These are phyloP conservation scores for Didymella pomorum DNA, from an alignment of 2,329 filamentous ascomycete genomes.

Conservation along the genomic window DNA sequence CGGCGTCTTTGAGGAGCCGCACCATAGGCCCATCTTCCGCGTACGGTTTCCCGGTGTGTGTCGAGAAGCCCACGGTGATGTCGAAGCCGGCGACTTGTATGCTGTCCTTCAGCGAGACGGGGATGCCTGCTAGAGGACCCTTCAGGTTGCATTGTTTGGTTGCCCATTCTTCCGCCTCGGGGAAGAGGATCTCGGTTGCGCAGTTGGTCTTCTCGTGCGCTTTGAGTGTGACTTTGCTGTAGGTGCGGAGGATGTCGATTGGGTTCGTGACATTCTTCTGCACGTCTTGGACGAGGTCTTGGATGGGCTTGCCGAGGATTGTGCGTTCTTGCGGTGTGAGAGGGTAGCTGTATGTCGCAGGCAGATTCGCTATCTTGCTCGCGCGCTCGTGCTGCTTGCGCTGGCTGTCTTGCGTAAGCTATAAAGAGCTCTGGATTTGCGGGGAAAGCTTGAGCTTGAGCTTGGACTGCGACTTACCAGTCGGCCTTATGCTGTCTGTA, in stretches of 20 bases:
- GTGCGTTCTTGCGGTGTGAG: constrained; percentile 71
- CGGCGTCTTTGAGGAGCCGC: constrained; percentile 81
- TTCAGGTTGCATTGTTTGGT: constrained; percentile 71
- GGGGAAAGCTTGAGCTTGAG: constrained; percentile 22
- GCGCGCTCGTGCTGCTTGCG: constrained; percentile 81
- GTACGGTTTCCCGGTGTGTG: constrained; percentile 72
- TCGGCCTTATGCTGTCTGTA: constrained; percentile 76
- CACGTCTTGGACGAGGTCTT: constrained; percentile 78
- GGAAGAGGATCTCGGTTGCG: constrained; percentile 84
- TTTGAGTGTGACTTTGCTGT: constrained; percentile 83
- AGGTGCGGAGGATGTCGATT: constrained; percentile 79
- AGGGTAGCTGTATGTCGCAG: constrained; percentile 69
- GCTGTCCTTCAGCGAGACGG: constrained; percentile 80
- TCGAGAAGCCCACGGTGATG: constrained; percentile 80
- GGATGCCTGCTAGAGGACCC: constrained; percentile 85
- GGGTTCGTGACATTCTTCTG: constrained; percentile 73
- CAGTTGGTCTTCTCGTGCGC: constrained; percentile 90
- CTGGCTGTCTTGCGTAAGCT: constrained; percentile 60
- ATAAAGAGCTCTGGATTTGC: constrained; percentile 1
- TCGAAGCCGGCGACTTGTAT: constrained; percentile 86
- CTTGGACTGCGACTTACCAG: constrained; percentile 64
- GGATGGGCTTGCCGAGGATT: constrained; percentile 77
- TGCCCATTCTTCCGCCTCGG: constrained; percentile 77
- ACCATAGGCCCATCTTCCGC: constrained; percentile 75
- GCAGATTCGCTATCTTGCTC: constrained; percentile 72